Evolutionary conservation across 768 basidiomycete genomes (phyloP), one percentile per base, ranked within the genome.

Genomic region (Chalciporus pseudorubinellus): DNA sequence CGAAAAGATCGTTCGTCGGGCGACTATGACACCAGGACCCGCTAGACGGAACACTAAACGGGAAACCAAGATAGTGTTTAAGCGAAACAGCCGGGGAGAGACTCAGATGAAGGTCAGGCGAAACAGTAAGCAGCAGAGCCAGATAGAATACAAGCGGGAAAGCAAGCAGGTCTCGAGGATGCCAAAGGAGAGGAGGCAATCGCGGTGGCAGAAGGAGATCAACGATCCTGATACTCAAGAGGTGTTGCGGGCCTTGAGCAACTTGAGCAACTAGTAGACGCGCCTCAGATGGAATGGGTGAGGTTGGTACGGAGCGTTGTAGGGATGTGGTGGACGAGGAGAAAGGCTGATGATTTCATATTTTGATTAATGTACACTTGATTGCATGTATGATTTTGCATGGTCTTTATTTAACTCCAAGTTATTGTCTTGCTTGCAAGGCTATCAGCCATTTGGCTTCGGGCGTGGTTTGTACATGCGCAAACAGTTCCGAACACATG

Each of bases 191-290:
- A 67, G 46, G 41, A 48, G 57, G 39, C 13, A 14, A 16, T 56
- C 52, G 7, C 44, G 57, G 19, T 63, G 53, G 61, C 56, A 51
- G 13, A 52, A 16, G 46, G 59, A 63, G 42, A 8, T 61, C 50
- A 48, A 34, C 6, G 58, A 56, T 16, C 51, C 59, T 2, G 63
- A 65, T 22, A 66, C 59, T 13, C 63, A 61, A 41, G 61, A 61
- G 36, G 46, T 63, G 1, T 42, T 67, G 31, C 56, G 41, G 11
- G 51, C 44, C 19, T 33, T 67, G 44, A 46, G 52, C n/a, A 10
- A n/a, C 16, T 36, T 36, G 34, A 16, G n/a, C 34, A n/a, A n/a
- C n/a, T n/a, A n/a, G n/a, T 36, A 36, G 34, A 16, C 33, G n/a
- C 9, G 34, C 16, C n/a, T n/a, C 34, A 16, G 9, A 34, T 36